These are phyloP conservation scores for Hevea brasiliensis DNA, from an alignment of 345 rosid genomes.

Conservation along the genomic window DNA sequence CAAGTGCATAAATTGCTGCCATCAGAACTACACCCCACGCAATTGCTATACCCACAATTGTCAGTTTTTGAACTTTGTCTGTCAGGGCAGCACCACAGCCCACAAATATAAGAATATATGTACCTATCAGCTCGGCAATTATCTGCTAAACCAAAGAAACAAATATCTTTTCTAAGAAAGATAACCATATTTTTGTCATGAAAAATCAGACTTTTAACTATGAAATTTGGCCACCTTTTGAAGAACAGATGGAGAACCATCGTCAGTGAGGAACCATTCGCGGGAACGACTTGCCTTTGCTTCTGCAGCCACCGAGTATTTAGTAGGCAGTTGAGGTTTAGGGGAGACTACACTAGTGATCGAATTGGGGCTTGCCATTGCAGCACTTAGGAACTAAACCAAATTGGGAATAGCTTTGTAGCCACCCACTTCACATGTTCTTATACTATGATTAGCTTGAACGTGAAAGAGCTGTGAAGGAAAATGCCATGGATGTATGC, in stretches of 20 bases:
- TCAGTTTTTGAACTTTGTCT: constrained; percentile 30
- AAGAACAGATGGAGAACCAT: constrained; percentile 30
- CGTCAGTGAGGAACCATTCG: constrained; percentile 3
- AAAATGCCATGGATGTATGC: neutral
- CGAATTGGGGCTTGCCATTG: constrained; percentile 27
- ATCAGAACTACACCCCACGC: constrained; percentile 50
- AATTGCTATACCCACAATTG: constrained; percentile 40
- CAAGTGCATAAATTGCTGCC: constrained; percentile 44
- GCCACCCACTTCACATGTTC: neutral
- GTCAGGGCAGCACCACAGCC: constrained; percentile 48
- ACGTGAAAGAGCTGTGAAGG: neutral
- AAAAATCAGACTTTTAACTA: neutral
- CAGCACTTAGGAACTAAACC: neutral
- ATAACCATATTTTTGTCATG: neutral
- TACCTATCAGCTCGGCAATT: constrained; percentile 50
- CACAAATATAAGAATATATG: constrained; percentile 40
- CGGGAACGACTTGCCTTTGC: constrained; percentile 6
- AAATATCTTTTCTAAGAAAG: neutral
- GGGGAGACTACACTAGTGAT: constrained; percentile 23
- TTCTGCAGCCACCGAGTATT: constrained; percentile 12
- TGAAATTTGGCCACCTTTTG: constrained; percentile 25
- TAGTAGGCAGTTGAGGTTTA: constrained; percentile 8
- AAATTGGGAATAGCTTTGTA: neutral
- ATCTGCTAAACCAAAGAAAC: constrained; percentile 21
- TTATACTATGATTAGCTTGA: neutral